Conservation (phyloP, 306 rosid genomes). For the Cicer arietinum region DNA sequence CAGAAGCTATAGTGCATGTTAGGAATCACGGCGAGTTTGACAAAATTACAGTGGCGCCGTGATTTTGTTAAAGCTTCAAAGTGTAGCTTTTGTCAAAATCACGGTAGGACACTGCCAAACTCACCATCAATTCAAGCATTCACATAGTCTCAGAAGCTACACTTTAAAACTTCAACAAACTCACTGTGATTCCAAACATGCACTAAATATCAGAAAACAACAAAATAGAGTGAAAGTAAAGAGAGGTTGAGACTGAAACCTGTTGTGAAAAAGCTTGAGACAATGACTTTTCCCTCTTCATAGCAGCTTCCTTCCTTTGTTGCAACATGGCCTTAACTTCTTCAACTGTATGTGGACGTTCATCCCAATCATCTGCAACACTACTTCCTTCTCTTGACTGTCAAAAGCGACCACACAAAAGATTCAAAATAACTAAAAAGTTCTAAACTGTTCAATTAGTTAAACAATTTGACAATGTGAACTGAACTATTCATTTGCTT, state of each 20-base stretch:
- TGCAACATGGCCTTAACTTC: slow-evolving; percentile 95
- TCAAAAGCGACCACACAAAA: slow-evolving; percentile 30
- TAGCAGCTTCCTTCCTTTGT: slow-evolving; percentile 75
- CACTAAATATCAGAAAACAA: not conserved
- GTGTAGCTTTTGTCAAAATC: not conserved
- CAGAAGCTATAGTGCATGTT: not conserved
- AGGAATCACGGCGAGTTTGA: not conserved
- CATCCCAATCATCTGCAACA: slow-evolving; percentile 90
- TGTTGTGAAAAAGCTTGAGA: slow-evolving; percentile 88
- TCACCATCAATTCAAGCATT: not conserved
- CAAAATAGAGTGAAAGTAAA: not conserved
- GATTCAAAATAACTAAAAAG: slow-evolving; percentile 21
- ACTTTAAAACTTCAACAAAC: not conserved
- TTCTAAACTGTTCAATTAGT: slow-evolving; percentile 27
- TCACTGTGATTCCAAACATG: not conserved
- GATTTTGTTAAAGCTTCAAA: not conserved
- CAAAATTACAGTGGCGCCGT: not conserved
- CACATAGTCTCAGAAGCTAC: not conserved
- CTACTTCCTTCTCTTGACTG: slow-evolving; percentile 91
- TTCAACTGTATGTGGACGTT: slow-evolving; percentile 81
- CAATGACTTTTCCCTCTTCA: slow-evolving; percentile 76
- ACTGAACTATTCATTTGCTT: slow-evolving; percentile 28
- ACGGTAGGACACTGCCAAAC: not conserved
- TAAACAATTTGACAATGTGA: not conserved
- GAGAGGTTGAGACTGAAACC: slow-evolving; percentile 51